phyloP scores from a whole-genome alignment of 805 yeast species.

The Suhomyces pyralidae region DNA sequence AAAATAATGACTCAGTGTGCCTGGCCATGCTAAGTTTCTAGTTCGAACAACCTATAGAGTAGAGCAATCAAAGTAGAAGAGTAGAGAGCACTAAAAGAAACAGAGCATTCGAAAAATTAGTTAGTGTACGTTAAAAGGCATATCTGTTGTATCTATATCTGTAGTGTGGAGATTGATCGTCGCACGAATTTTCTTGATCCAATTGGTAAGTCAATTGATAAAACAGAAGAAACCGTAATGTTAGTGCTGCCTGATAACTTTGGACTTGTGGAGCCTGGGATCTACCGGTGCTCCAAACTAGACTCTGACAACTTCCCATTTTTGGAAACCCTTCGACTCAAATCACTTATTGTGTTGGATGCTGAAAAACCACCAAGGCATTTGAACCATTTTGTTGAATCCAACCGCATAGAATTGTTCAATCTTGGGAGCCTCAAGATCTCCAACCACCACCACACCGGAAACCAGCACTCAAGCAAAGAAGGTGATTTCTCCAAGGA shows the following conservation, averaged over 20 bases:
- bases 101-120: background rate
- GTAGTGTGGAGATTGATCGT: background rate
- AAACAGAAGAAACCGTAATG: constrained; percentile 40
- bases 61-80: background rate
- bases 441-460: constrained; percentile 32
- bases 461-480: constrained; percentile 24
- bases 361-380: constrained; percentile 81
- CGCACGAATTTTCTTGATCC: background rate
- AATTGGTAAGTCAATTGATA: background rate
- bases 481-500: constrained; percentile 16
- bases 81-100: background rate
- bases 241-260: constrained; percentile 90
- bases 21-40: background rate
- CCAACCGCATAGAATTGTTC: constrained; percentile 51
- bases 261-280: constrained; percentile 85
- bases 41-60: background rate
- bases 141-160: background rate
- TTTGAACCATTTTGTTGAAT: constrained; percentile 61
- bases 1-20: background rate
- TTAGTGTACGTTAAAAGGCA: background rate
- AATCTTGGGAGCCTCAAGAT: constrained; percentile 45
- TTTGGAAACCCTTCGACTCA: constrained; percentile 65
- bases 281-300: constrained; percentile 74
- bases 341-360: constrained; percentile 70
- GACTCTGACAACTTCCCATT: constrained; percentile 78